Evolutionary conservation across 257 asterid species (phyloP).

Genomic region (Echium plantagineum): DNA sequence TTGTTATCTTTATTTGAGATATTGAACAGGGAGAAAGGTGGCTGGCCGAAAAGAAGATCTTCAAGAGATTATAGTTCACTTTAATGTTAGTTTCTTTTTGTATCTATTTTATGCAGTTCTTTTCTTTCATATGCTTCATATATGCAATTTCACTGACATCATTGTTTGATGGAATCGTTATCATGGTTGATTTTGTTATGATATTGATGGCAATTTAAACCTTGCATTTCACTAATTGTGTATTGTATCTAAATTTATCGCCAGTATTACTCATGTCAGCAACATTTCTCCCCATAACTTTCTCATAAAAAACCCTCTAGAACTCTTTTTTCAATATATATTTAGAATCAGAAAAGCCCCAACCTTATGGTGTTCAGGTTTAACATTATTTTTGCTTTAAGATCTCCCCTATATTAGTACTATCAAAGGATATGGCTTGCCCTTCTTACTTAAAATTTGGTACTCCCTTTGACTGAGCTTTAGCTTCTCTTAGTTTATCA

Average conservation of each 20-base stretch:
- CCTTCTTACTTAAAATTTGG: background rate
- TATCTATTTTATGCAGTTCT: background rate
- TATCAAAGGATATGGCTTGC: background rate
- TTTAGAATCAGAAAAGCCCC: background rate
- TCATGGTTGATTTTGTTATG: background rate
- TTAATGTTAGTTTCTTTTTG: slow-evolving; percentile 51
- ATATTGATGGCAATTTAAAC: background rate
- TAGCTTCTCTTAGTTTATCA: background rate
- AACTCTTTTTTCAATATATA: background rate
- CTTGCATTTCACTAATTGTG: background rate
- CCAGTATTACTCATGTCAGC: background rate
- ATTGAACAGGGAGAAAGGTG: slow-evolving; percentile 52
- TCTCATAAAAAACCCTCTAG: no score
- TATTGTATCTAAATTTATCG: background rate
- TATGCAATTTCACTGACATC: background rate
- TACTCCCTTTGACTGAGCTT: background rate
- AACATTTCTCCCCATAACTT: background rate
- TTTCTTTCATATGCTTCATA: background rate
- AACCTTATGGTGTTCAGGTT: background rate
- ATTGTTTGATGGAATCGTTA: background rate
- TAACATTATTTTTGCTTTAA: background rate
- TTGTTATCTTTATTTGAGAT: slow-evolving; percentile 1
- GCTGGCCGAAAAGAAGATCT: slow-evolving; percentile 70
- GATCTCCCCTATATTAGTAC: background rate
- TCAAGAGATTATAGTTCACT: slow-evolving; percentile 72